Conservation (phyloP, 169 alveolate genomes). For the Eimeria sp. region DNA sequence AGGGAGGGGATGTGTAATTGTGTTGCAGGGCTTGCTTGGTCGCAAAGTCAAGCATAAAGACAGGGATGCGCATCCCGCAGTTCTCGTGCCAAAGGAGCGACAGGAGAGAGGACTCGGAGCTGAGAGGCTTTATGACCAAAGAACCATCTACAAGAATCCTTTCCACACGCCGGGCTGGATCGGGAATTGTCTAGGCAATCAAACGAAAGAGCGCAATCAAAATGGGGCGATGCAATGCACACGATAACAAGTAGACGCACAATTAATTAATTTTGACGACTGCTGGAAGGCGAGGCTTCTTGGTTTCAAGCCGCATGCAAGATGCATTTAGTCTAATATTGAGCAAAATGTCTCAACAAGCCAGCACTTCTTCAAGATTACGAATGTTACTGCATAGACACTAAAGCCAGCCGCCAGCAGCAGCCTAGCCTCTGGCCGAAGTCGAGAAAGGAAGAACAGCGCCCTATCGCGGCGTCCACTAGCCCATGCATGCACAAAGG, state of each 20-base stretch:
- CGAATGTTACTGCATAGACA: neutral
- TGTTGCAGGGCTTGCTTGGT: constrained; percentile 32
- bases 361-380: neutral
- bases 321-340: neutral
- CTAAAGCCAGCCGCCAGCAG: neutral
- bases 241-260: neutral
- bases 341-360: neutral
- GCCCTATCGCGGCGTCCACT: neutral
- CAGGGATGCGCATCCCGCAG: constrained; percentile 83
- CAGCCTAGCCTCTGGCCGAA: neutral
- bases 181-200: constrained; percentile 45
- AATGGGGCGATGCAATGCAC: neutral
- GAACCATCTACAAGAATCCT: constrained; percentile 76
- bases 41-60: constrained; percentile 73
- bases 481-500: neutral
- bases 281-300: neutral
- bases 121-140: constrained; percentile 68
- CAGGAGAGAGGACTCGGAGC: constrained; percentile 30
- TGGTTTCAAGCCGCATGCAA: neutral
- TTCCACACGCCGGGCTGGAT: constrained; percentile 73
- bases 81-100: constrained; percentile 78
- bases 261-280: neutral
- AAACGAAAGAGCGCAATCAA: neutral
- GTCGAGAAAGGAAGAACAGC: neutral
- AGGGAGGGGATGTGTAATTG: neutral